Evolutionary conservation across 2,329 filamentous ascomycete species (phyloP).

Genomic region (Ustulina deusta): DNA sequence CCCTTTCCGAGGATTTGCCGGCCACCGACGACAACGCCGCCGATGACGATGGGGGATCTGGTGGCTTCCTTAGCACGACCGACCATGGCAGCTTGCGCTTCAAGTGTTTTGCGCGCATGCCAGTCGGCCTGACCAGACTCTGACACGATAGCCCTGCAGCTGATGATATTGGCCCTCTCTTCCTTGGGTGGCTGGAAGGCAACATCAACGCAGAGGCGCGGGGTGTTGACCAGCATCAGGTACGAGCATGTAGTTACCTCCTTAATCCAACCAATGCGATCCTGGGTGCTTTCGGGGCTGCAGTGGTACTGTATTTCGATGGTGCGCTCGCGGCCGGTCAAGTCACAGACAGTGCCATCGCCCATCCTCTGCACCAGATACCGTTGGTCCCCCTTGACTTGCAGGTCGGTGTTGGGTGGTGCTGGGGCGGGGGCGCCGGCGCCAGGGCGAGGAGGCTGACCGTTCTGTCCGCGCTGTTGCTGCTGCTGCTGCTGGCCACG

Average conservation of each 20-base stretch:
- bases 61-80: slow-evolving; percentile 44
- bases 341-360: slow-evolving; percentile 85
- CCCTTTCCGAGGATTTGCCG: slow-evolving; percentile 62
- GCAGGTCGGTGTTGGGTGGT: slow-evolving; percentile 72
- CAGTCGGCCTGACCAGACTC: slow-evolving; percentile 62
- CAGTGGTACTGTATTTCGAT: slow-evolving; percentile 88
- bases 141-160: slow-evolving; percentile 77
- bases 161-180: slow-evolving; percentile 79
- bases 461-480: slow-evolving; percentile 33
- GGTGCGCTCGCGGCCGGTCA: slow-evolving; percentile 83
- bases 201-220: slow-evolving; percentile 86
- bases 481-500: slow-evolving; percentile 41
- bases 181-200: slow-evolving; percentile 87
- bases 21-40: slow-evolving; percentile 66
- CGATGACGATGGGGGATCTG: slow-evolving; percentile 57
- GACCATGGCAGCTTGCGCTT: slow-evolving; percentile 55
- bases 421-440: slow-evolving; percentile 36
- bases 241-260: slow-evolving; percentile 92
- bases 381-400: slow-evolving; percentile 83
- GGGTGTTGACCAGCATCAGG: slow-evolving; percentile 92
- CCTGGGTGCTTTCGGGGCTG: slow-evolving; percentile 76
- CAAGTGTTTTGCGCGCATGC: slow-evolving; percentile 54
- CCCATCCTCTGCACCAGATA: slow-evolving; percentile 87
- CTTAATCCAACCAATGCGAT: slow-evolving; percentile 92
- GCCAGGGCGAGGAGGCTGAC: slow-evolving; percentile 31